phyloP scores from a whole-genome alignment of 345 rosid genomes.

The Gossypium raimondii region DNA sequence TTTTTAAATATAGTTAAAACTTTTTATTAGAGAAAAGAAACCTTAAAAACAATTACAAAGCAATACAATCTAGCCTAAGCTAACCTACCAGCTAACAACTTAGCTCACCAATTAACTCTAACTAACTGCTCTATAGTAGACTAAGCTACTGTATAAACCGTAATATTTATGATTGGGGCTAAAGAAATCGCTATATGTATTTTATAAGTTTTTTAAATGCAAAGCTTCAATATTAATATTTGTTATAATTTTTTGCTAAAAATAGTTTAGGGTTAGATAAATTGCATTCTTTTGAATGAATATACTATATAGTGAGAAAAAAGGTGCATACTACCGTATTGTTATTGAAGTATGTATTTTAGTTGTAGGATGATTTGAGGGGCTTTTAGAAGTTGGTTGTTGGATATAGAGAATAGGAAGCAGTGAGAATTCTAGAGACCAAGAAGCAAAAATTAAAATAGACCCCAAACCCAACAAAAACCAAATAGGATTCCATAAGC shows the following conservation, averaged over 20 bases:
- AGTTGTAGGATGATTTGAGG: slow-evolving; percentile 46
- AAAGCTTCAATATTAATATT: not conserved
- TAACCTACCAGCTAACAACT: no score
- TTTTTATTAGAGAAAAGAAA: no score
- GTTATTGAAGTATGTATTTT: slow-evolving; percentile 9
- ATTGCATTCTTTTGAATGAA: not conserved
- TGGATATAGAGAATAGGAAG: not conserved
- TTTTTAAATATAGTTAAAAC: no score
- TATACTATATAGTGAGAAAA: not conserved
- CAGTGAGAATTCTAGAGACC: not conserved
- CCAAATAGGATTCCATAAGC: no score
- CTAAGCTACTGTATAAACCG: no score
- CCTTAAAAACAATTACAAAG: no score
- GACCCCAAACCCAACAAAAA: no score
- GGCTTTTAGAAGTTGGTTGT: slow-evolving; percentile 17
- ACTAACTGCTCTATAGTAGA: no score
- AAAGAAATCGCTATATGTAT: not conserved
- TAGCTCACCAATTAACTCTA: no score
- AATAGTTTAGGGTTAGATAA: not conserved
- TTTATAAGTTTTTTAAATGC: not conserved
- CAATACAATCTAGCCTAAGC: no score
- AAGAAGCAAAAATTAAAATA: no score
- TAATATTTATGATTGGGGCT: not conserved
- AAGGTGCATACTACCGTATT: not conserved
- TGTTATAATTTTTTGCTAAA: not conserved